phyloP scores from a whole-genome alignment of 768 basidiomycete genomes.

The Termitomyces sp. region DNA sequence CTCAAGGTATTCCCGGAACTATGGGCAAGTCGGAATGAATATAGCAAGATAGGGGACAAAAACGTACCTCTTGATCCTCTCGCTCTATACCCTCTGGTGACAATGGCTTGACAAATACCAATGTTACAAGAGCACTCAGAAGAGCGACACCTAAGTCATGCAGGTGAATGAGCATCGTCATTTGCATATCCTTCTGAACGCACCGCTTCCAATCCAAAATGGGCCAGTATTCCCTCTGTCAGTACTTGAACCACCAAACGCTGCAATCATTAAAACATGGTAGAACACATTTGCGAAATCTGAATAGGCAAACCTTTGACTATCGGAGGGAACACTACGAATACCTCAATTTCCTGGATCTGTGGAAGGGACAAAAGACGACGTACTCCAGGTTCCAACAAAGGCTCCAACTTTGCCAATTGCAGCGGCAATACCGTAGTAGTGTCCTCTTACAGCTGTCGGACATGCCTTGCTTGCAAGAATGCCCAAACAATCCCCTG shows the following conservation, averaged over 20 bases:
- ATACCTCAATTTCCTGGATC: background rate
- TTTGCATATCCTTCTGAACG: background rate
- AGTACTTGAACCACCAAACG: conserved; percentile 53
- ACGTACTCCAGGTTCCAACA: conserved; percentile 71
- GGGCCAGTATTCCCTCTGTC: conserved; percentile 71
- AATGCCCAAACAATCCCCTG: conserved; percentile 72
- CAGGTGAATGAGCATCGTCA: background rate
- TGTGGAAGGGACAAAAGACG: background rate
- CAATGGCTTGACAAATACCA: conserved; percentile 70
- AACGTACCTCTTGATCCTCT: conserved; percentile 29
- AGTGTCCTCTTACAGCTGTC: conserved; percentile 79
- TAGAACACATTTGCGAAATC: background rate
- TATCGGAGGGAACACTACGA: conserved; percentile 58
- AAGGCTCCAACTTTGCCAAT: conserved; percentile 82
- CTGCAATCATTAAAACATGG: conserved; percentile 23
- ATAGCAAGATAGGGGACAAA: background rate
- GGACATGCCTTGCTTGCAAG: conserved; percentile 81
- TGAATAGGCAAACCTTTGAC: conserved; percentile 40
- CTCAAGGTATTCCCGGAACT: conserved; percentile 82
- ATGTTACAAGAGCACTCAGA: conserved; percentile 66
- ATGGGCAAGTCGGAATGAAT: background rate
- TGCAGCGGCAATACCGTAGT: conserved; percentile 82
- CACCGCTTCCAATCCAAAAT: conserved; percentile 78
- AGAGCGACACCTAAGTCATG: conserved; percentile 55
- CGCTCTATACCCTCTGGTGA: conserved; percentile 70